Evolutionary conservation across 2,329 filamentous ascomycete species (phyloP), one percentile per base, ranked within the genome.

Genomic region (Botrytis pseudocinerea): DNA sequence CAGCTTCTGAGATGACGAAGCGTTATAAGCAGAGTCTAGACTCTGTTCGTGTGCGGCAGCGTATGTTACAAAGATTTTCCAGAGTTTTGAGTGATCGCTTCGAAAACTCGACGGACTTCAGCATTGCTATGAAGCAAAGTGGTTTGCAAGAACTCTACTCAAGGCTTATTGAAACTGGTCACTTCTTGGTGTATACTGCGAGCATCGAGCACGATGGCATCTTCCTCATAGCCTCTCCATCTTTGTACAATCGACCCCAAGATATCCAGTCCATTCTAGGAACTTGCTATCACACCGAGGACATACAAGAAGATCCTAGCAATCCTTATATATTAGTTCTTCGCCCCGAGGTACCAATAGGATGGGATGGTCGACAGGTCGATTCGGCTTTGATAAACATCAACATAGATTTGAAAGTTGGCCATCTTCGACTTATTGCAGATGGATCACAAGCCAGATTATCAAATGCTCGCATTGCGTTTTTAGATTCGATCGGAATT

Each of bases 41-140:
- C 82, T 98, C 96, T 0, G 97, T 98, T 35, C 94, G 96, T 79
- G 95, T 98, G 73, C 90, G 96, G 35, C 96, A 99, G 83, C 89
- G 96, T 82, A 98, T 98, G 88, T 87, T 99, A 76, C 97, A 98
- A 81, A 93, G 96, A 74, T 98, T 98, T 83, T 96, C 93, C 28
- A 90, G 94, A 76, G 93, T 97, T 81, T 83, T 99, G 71, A 95
- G 93, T 78, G 93, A 97, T 80, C 91, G 95, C 73, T 99, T 99
- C 79, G 96, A 99, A 82, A 98, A 99, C 80, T 93, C 93, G 8
- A 97, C 94, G 16, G 96, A 99, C 82, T 97, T 96, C 82, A 97
- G 93, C 81, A 92, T 98, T 79, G 91, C 92, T 51, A 87, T 94
- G 71, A 85, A 88, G 62, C 86, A 88, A 14, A 90, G 93, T 46